These are phyloP conservation scores for Barnettozyma salicaria DNA, from an alignment of 805 yeast genomes.

Conservation along the genomic window DNA sequence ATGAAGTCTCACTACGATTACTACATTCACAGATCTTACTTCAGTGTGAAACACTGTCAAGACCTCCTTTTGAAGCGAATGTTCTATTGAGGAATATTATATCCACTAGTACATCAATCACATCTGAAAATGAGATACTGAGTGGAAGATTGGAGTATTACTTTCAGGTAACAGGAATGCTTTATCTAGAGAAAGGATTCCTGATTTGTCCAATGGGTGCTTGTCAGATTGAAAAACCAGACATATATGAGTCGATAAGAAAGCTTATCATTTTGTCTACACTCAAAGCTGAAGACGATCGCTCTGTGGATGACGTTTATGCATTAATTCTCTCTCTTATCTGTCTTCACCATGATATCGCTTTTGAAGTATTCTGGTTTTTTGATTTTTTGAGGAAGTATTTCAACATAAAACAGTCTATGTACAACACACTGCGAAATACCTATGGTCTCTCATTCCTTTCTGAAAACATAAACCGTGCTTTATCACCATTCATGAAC, in stretches of 20 bases:
- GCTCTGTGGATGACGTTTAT: constrained; percentile 28
- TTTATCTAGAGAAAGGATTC: constrained; percentile 12
- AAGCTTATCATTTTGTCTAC: constrained; percentile 16
- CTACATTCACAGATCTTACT: too few relatives aligned
- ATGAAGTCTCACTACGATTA: too few relatives aligned
- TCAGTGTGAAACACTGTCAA: too few relatives aligned
- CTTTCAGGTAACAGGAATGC: constrained; percentile 12
- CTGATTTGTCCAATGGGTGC: not conserved
- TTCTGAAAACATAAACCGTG: too few relatives aligned
- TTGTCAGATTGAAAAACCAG: not conserved
- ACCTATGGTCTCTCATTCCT: too few relatives aligned
- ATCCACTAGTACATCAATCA: too few relatives aligned
- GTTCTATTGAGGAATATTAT: too few relatives aligned
- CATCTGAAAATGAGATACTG: constrained; percentile 2
- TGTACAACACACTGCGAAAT: too few relatives aligned
- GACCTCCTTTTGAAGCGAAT: too few relatives aligned
- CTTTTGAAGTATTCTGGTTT: constrained; percentile 37
- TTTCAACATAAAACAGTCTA: constrained; percentile 12
- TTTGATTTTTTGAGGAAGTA: constrained; percentile 34
- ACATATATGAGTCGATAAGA: constrained; percentile 14
- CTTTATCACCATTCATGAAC: too few relatives aligned
- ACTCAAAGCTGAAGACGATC: constrained; percentile 31
- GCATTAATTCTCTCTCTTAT: constrained; percentile 39
- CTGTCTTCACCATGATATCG: constrained; percentile 39
- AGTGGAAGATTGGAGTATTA: constrained; percentile 11